Conservation (phyloP, 208 protist genomes). For the Trypanosoma cruzi region DNA sequence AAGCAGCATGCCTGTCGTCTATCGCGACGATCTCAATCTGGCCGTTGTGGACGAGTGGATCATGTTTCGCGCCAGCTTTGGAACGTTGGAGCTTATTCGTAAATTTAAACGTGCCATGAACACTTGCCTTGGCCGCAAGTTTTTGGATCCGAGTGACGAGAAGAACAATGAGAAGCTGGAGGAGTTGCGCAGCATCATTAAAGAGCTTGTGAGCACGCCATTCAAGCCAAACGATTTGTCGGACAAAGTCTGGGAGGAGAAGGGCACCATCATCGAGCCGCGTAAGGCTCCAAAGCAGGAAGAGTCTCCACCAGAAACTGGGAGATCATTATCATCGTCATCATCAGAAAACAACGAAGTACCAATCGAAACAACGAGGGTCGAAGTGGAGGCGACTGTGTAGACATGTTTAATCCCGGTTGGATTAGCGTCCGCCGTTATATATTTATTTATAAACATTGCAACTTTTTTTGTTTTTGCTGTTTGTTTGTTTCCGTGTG, state of each 20-base stretch:
- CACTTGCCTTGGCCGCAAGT: constrained; percentile 58
- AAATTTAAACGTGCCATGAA: constrained; percentile 61
- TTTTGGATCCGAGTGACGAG: constrained; percentile 43
- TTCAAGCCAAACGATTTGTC: constrained; percentile 50
- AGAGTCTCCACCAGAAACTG: not conserved
- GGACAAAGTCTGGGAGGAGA: constrained; percentile 52
- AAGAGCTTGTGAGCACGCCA: constrained; percentile 50
- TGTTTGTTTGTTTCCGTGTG: too few relatives aligned
- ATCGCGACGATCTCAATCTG: constrained; percentile 58
- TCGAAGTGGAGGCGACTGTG: not conserved
- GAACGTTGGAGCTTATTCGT: constrained; percentile 58
- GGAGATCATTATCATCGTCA: not conserved
- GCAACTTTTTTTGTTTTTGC: not conserved
- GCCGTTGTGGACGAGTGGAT: constrained; percentile 77
- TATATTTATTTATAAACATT: not conserved
- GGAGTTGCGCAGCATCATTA: constrained; percentile 55
- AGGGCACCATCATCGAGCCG: constrained; percentile 50
- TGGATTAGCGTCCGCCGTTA: not conserved
- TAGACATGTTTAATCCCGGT: not conserved
- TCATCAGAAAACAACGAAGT: too few relatives aligned
- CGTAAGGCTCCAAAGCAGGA: constrained; percentile 15
- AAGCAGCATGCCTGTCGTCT: constrained; percentile 46
- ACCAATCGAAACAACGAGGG: not conserved
- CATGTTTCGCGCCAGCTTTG: constrained; percentile 56
- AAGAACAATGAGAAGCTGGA: constrained; percentile 72